Conservation (phyloP, 805 yeast genomes). For the Suhomyces faveliae region DNA sequence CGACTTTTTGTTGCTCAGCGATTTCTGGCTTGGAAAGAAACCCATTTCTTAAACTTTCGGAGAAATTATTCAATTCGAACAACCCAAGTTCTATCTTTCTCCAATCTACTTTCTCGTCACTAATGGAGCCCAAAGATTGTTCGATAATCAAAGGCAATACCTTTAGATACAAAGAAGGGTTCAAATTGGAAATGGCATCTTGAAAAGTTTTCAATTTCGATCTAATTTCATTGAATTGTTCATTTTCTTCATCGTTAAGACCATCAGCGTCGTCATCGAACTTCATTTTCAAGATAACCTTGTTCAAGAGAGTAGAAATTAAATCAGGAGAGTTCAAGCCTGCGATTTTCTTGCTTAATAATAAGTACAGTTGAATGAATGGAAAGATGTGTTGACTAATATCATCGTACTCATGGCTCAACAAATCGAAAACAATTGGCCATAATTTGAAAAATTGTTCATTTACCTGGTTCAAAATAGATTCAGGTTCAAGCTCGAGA, state of each 20-base stretch:
- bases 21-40: slow-evolving; percentile 67
- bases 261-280: slow-evolving; percentile 76
- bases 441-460: slow-evolving; percentile 21
- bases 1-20: slow-evolving; percentile 51
- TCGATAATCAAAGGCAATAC: slow-evolving; percentile 61
- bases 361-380: slow-evolving; percentile 70
- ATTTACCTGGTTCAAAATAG: slow-evolving; percentile 35
- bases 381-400: slow-evolving; percentile 81
- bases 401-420: slow-evolving; percentile 86
- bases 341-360: slow-evolving; percentile 60
- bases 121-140: slow-evolving; percentile 36
- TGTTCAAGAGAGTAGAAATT: slow-evolving; percentile 61
- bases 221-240: slow-evolving; percentile 80
- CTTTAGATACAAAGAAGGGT: slow-evolving; percentile 60
- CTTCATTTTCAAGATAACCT: slow-evolving; percentile 73
- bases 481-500: slow-evolving; percentile 47
- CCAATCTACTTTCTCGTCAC: slow-evolving; percentile 55
- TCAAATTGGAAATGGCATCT: slow-evolving; percentile 66
- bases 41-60: slow-evolving; percentile 78
- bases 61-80: slow-evolving; percentile 72
- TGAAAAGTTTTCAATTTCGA: slow-evolving; percentile 72
- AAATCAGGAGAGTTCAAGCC: slow-evolving; percentile 43
- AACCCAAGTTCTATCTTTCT: slow-evolving; percentile 82
- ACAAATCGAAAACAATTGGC: slow-evolving; percentile 69
- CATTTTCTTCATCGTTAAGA: slow-evolving; percentile 57